A percentile compares a stretch with the other conserved stretches of the same genome.
Evolutionary conservation across 352 stramenopile species (phyloP).

Genomic region (Plasmopara viticola): DNA sequence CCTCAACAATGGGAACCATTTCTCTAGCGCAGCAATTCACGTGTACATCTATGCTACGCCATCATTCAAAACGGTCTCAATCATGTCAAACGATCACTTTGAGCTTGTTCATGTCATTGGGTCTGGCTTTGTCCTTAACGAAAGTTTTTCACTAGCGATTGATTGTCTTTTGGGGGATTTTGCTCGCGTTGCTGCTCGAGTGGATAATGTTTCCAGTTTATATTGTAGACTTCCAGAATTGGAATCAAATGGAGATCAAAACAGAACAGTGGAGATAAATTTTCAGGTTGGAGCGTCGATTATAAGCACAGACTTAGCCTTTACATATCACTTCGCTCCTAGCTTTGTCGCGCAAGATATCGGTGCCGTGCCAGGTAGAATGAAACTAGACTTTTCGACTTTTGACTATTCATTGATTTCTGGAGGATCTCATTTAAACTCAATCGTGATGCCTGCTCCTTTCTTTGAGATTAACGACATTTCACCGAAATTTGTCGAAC

Average conservation of each 20-base stretch:
- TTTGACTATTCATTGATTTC: not conserved
- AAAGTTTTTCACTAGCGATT: conserved; percentile 9
- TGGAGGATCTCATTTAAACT: not conserved
- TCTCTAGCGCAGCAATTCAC: conserved; percentile 7
- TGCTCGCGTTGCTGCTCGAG: conserved; percentile 3
- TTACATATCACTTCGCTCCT: conserved; percentile 11
- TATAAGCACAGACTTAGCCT: conserved; percentile 14
- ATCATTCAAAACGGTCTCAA: conserved; percentile 12
- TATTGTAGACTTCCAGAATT: conserved; percentile 17
- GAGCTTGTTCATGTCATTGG: conserved; percentile 17
- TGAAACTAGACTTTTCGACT: not conserved
- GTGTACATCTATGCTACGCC: conserved; percentile 21
- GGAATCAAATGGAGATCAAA: conserved; percentile 2
- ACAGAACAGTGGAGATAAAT: conserved; percentile 5
- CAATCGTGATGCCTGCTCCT: not conserved
- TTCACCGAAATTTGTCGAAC: conserved; percentile 18
- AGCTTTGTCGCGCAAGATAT: conserved; percentile 10
- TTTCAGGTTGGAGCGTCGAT: conserved; percentile 14
- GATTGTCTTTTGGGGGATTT: conserved; percentile 20
- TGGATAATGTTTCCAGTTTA: conserved; percentile 19
- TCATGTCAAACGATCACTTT: not conserved
- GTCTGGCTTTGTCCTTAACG: conserved; percentile 21
- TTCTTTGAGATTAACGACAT: conserved; percentile 12
- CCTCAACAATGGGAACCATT: conserved; percentile 28
- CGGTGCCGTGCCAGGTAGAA: conserved; percentile 5